A percentile compares a stretch with the other conserved stretches of the same genome.
Evolutionary conservation across 2,329 filamentous ascomycete species (phyloP).

Genomic region (Talaromyces islandicus): DNA sequence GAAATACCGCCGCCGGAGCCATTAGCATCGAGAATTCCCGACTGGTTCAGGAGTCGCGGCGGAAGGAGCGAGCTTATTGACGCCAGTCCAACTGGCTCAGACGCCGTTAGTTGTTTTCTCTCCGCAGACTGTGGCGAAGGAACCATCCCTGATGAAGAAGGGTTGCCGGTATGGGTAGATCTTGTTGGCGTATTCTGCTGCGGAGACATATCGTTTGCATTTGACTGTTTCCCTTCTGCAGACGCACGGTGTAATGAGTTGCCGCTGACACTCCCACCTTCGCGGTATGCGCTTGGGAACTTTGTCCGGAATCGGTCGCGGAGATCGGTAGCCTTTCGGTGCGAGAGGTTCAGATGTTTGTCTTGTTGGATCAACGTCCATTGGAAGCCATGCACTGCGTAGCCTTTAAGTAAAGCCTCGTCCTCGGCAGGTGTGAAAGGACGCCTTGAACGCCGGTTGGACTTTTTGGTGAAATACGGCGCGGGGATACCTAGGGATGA

Average conservation of each 20-base stretch:
- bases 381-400: slow-evolving; percentile 52
- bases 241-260: slow-evolving; percentile 15
- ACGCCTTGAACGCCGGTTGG: slow-evolving; percentile 48
- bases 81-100: not conserved
- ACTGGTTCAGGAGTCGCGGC: slow-evolving; percentile 21
- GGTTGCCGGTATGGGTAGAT: not conserved
- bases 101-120: not conserved
- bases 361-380: slow-evolving; percentile 58
- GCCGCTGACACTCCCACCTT: slow-evolving; percentile 35
- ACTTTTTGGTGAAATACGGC: slow-evolving; percentile 42
- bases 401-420: slow-evolving; percentile 52
- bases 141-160: not conserved
- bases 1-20: slow-evolving; percentile 1
- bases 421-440: slow-evolving; percentile 55
- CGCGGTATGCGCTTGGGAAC: slow-evolving; percentile 52
- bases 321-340: slow-evolving; percentile 53
- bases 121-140: slow-evolving; percentile 9
- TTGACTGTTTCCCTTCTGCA: not conserved
- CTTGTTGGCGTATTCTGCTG: not conserved
- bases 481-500: slow-evolving; percentile 43
- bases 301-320: slow-evolving; percentile 57
- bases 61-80: slow-evolving; percentile 12
- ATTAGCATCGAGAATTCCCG: slow-evolving; percentile 11
- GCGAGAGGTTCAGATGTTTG: slow-evolving; percentile 43
- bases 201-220: not conserved